Evolutionary conservation across 2,329 filamentous ascomycete species (phyloP).

Genomic region (Cercospora sp.): DNA sequence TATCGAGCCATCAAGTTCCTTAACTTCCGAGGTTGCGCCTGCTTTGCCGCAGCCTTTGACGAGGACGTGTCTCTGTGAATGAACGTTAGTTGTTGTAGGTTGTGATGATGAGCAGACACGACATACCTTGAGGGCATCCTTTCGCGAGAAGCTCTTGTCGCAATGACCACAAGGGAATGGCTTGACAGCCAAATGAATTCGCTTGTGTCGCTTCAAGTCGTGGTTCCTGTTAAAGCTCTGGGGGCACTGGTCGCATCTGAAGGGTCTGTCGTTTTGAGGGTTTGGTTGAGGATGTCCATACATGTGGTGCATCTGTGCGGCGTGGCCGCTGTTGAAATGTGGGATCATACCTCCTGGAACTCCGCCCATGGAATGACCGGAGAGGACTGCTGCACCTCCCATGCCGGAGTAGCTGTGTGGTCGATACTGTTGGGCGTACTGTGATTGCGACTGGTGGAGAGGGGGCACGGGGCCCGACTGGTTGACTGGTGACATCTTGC

Average conservation of each 20-base stretch:
- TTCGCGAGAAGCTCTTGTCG: conserved; percentile 94
- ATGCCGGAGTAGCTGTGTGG: conserved; percentile 61
- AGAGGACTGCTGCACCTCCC: conserved; percentile 70
- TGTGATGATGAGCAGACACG: not conserved
- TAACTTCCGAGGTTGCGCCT: conserved; percentile 37
- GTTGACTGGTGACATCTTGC: conserved; percentile 56
- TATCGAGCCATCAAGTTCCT: conserved; percentile 41
- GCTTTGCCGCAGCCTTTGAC: conserved; percentile 67
- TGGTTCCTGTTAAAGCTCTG: conserved; percentile 97
- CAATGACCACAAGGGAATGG: conserved; percentile 90
- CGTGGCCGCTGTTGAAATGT: conserved; percentile 61
- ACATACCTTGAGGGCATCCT: conserved; percentile 92
- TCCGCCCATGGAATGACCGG: conserved; percentile 62
- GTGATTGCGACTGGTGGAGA: conserved; percentile 45
- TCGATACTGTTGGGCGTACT: conserved; percentile 49
- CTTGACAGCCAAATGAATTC: conserved; percentile 93
- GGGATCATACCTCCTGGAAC: conserved; percentile 59
- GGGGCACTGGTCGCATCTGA: conserved; percentile 89
- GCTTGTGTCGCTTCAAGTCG: conserved; percentile 91
- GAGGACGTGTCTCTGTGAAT: conserved; percentile 62
- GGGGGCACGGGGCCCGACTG: conserved; percentile 47
- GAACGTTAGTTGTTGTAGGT: conserved; percentile 44
- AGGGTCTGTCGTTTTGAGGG: conserved; percentile 75
- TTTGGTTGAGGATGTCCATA: conserved; percentile 54
- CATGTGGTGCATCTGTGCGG: conserved; percentile 68